Evolutionary conservation across 352 stramenopile genomes (phyloP).

Genomic region (Phytopythium chamaehyphon): DNA sequence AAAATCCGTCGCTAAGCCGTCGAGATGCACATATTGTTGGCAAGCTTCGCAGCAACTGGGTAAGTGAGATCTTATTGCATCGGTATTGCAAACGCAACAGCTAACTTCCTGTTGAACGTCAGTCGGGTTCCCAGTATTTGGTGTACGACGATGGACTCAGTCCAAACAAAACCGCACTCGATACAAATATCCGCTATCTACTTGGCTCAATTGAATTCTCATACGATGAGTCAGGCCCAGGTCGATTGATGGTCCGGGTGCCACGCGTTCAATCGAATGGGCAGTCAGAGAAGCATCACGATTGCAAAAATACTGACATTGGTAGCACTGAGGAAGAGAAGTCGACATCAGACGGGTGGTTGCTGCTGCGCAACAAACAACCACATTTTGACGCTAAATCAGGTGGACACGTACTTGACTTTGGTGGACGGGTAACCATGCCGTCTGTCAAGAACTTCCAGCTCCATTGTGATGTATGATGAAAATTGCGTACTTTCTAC

Average conservation of each 20-base stretch:
- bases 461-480: slow-evolving; percentile 48
- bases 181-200: slow-evolving; percentile 38
- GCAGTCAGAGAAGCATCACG: slow-evolving; percentile 18
- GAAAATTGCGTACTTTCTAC: no score
- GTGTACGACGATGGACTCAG: slow-evolving; percentile 57
- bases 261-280: slow-evolving; percentile 30
- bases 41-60: slow-evolving; percentile 62
- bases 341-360: slow-evolving; percentile 1
- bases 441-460: slow-evolving; percentile 76
- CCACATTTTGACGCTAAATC: slow-evolving; percentile 46
- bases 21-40: slow-evolving; percentile 36
- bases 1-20: slow-evolving; percentile 22
- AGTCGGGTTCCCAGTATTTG: slow-evolving; percentile 57
- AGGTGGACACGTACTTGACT: slow-evolving; percentile 60
- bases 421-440: slow-evolving; percentile 61
- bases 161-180: slow-evolving; percentile 35
- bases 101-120: neutral
- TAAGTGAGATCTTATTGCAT: no score
- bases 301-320: slow-evolving; percentile 6
- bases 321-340: neutral
- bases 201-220: slow-evolving; percentile 51
- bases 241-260: slow-evolving; percentile 38
- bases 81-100: no score
- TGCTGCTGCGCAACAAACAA: slow-evolving; percentile 91
- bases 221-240: slow-evolving; percentile 71